Base-by-base conservation (phyloP, 306 rosid species). In the Medicago lupulina region DNA sequence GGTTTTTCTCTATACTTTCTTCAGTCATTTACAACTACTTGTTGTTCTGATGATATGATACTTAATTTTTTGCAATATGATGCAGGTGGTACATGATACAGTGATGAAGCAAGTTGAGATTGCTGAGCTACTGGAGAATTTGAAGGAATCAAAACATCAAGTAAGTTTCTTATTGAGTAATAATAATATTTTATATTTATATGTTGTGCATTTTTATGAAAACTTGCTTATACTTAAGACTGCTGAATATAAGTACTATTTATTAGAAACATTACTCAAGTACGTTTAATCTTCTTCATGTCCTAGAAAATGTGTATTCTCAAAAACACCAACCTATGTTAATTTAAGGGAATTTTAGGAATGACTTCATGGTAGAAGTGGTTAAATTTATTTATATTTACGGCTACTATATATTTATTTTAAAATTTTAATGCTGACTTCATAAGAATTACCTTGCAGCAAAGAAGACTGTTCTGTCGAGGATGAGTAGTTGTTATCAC, bases 101-200 rank as follows among this genome's bases (percentile, higher is more conserved):
- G 96, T 86, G 67, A 75, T 82, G 71, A 88, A 89, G 86, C 97
- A 95, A 81, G 84, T 92, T 75, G 99, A 95, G 88, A 90, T 92
- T 68, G 54, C 86, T n/a, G 83, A 83, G 76, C 72, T 80, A 80
- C 84, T 95, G 76, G 97, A 90, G 72, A 90, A 84, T 65, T 39
- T 89, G 81, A 85, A 49, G 76, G 84, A 87, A 71, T 80, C 97
- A 5, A 85, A 80, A 50, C 28, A 73, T 83, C 90, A 62, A 57
- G 99, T 92, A 84, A 90, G 97, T 86, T 76, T 51, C 62, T 65
- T 68, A 61, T 38, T 54, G 34, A 18, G 28, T 44, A 69, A 16
- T 44, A 69, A 16, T 44, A 69, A 13, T 54, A 19, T 28, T 28
- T 68, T 61, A 47, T 47, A 47, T 47, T 13, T 11, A 17, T 70